Conservation (phyloP, 2,329 filamentous ascomycete genomes). For the Plenodomus lindquistii region DNA sequence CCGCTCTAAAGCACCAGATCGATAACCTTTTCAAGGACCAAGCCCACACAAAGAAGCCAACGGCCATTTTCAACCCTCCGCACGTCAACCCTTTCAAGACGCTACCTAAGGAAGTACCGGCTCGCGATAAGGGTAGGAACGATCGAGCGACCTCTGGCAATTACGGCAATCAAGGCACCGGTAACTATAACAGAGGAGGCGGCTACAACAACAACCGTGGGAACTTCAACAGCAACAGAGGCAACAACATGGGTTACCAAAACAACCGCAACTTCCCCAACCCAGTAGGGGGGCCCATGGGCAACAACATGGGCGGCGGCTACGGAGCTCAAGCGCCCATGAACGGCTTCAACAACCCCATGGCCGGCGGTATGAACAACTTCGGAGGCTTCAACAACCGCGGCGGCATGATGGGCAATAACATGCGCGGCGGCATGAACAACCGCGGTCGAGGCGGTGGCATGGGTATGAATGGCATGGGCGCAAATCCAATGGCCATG, state of each 20-base stretch:
- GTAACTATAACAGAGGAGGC: constrained; percentile 46
- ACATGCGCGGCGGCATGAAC: constrained; percentile 53
- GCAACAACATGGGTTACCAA: constrained; percentile 38
- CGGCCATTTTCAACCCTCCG: constrained; percentile 74
- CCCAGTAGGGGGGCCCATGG: constrained; percentile 40
- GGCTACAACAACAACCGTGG: constrained; percentile 37
- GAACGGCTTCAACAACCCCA: constrained; percentile 53
- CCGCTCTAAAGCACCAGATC: constrained; percentile 80
- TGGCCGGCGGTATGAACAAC: constrained; percentile 45
- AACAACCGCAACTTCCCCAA: constrained; percentile 44
- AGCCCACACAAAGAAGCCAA: constrained; percentile 66
- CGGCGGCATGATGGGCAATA: constrained; percentile 42
- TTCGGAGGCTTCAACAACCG: constrained; percentile 51
- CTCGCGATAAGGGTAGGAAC: constrained; percentile 67
- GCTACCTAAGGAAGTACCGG: constrained; percentile 82
- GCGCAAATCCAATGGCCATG: constrained; percentile 38
- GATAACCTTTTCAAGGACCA: constrained; percentile 66
- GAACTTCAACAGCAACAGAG: constrained; percentile 38
- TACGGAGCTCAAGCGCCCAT: constrained; percentile 44
- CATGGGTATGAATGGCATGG: constrained; percentile 45
- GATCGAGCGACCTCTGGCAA: constrained; percentile 55
- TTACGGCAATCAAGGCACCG: constrained; percentile 55
- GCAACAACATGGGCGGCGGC: constrained; percentile 54
- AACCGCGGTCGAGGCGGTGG: constrained; percentile 44
- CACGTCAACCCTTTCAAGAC: constrained; percentile 87